Percentiles rank a stretch among this genome's conserved stretches.
Evolutionary conservation across 495 filamentous ascomycete genomes (phyloP).

Genomic region (Xylaria curta): DNA sequence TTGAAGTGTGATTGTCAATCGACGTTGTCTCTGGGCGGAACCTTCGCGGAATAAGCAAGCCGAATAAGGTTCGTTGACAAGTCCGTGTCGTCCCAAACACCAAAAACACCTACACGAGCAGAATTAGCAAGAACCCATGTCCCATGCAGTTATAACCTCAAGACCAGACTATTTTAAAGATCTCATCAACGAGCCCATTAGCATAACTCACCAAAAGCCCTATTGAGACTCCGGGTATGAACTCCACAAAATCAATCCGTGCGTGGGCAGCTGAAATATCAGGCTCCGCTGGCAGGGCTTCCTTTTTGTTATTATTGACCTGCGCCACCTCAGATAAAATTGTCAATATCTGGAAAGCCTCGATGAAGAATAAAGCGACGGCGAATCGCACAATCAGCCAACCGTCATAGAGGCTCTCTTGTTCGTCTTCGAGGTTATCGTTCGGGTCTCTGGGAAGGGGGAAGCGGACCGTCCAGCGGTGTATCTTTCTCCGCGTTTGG

Average conservation of each 20-base stretch:
- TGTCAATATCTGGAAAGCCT: conserved; percentile 51
- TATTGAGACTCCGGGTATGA: conserved; percentile 51
- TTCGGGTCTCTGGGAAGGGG: conserved; percentile 25
- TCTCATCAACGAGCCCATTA: neutral
- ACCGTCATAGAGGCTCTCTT: conserved; percentile 52
- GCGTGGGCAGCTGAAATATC: conserved; percentile 45
- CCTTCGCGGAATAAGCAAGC: conserved; percentile 28
- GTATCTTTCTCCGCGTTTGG: conserved; percentile 46
- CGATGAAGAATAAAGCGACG: conserved; percentile 53
- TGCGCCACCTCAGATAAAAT: conserved; percentile 51
- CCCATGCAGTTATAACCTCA: neutral
- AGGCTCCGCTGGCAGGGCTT: conserved; percentile 42
- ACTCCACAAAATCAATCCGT: conserved; percentile 48
- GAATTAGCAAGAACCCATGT: neutral
- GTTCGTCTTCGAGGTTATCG: conserved; percentile 25
- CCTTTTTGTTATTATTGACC: conserved; percentile 40
- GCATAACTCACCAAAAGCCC: conserved; percentile 40
- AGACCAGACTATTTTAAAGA: neutral
- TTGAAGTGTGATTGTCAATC: neutral
- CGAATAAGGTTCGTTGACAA: conserved; percentile 38
- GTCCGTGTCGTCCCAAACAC: conserved; percentile 52
- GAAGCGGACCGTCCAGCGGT: conserved; percentile 48
- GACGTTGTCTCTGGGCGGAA: conserved; percentile 14
- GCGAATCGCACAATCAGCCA: conserved; percentile 55
- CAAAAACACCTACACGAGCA: conserved; percentile 36